Base-by-base conservation (phyloP, 306 rosid genomes). In the Acacia melanoxylon region DNA sequence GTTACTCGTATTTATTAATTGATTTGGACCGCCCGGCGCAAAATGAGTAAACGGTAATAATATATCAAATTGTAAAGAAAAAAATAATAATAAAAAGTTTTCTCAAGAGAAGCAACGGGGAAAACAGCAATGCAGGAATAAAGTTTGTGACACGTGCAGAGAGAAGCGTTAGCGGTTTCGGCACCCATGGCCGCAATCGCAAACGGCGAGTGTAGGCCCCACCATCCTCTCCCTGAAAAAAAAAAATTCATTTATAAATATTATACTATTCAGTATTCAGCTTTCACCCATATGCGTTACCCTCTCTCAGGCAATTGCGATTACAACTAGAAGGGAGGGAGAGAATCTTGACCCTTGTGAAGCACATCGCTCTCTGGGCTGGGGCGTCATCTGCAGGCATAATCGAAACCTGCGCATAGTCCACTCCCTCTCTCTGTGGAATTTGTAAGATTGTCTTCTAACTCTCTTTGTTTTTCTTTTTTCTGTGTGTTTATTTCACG, bases 101-200 rank as follows among this genome's bases (percentile, higher is more conserved):
- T 12, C 19, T 14, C 2, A 15, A 48, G 8, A 13, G 42, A 27
- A 65, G 22, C 33, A 25, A 51, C n/a, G 22, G 58, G 48, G 52
- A 17, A 19, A 44, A 59, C 69, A 52, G 62, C 22, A 29, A 8
- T 2, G 45, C 7, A 58, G 10, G 16, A 31, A 68, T 35, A 2
- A 71, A 71, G 75, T 49, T 76, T 76, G 83, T 1, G 81, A 79
- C 94, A 87, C 91, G 89, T 87, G 87, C 78, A 9, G 69, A 80
- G 71, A 80, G 85, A 77, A 84, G 70, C 75, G 81, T 83, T 37
- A 72, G 75, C 83, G n/a, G 83, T 78, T 86, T 85, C 44, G 79
- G 87, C 51, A 6, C 14, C 35, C 65, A 35, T 52, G 81, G 81
- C 86, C 86, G 81, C 81, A 72, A 75, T 83, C 78, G 68, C 72